Percentiles rank a stretch among this genome's conserved stretches.
phyloP scores from a whole-genome alignment of 176 grass and related monocot genomes.

The Carex pumila region DNA sequence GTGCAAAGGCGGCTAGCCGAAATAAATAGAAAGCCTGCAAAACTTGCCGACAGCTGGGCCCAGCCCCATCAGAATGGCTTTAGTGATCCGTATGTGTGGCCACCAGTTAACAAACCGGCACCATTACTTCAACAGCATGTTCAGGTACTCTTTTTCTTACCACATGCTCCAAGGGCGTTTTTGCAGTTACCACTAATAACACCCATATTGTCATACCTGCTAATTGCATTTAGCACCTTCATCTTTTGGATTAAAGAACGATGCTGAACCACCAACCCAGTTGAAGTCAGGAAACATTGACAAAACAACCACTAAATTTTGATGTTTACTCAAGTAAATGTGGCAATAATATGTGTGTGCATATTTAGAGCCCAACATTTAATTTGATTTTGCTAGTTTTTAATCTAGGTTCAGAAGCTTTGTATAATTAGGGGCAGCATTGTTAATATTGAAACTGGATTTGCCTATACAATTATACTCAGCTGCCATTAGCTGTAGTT shows the following conservation, averaged over 20 bases:
- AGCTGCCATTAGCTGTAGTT: not conserved
- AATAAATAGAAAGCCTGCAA: conserved; percentile 28
- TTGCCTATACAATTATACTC: not conserved
- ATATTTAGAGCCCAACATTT: not conserved
- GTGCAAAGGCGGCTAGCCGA: conserved; percentile 31
- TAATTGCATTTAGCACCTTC: not conserved
- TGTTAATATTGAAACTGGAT: not conserved
- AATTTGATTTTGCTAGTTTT: not conserved
- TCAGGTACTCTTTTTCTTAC: conserved; percentile 23
- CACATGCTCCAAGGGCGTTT: not conserved
- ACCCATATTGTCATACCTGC: not conserved
- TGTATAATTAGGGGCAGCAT: not conserved
- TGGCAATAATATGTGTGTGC: not conserved
- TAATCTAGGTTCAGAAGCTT: not conserved
- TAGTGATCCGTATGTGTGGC: conserved; percentile 26
- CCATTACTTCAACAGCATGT: not conserved
- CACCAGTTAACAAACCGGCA: conserved; percentile 15
- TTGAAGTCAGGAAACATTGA: not conserved
- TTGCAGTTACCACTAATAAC: not conserved
- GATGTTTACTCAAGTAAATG: not conserved
- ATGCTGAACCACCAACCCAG: not conserved
- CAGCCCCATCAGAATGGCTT: conserved; percentile 23
- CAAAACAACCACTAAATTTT: not conserved
- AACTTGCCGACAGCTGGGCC: conserved; percentile 12
- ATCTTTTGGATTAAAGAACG: not conserved